phyloP scores from a whole-genome alignment of 805 yeast species.

The Starmerella floris region DNA sequence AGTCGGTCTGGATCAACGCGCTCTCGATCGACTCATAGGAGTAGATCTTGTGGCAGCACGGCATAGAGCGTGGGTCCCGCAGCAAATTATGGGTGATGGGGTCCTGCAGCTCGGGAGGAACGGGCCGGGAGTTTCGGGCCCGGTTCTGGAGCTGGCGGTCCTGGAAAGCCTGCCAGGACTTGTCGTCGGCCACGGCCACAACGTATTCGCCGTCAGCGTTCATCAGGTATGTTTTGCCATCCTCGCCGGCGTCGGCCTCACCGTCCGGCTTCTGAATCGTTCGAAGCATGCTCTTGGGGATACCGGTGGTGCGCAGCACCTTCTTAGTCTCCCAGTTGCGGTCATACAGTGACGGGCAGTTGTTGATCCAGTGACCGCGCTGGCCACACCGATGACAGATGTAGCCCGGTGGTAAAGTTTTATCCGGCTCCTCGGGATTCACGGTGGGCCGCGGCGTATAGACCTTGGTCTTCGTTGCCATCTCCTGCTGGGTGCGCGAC shows the following conservation, averaged over 20 bases:
- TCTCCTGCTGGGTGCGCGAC: conserved; percentile 84
- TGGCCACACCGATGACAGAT: conserved; percentile 95
- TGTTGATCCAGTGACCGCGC: conserved; percentile 88
- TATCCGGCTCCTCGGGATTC: conserved; percentile 39
- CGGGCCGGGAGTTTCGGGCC: conserved; percentile 36
- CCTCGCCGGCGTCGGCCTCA: conserved; percentile 41
- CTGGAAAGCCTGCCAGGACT: conserved; percentile 80
- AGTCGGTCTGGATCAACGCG: conserved; percentile 63
- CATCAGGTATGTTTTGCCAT: conserved; percentile 53
- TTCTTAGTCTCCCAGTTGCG: conserved; percentile 89
- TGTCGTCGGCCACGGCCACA: conserved; percentile 85
- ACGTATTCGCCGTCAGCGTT: conserved; percentile 94
- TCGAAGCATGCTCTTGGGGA: conserved; percentile 82
- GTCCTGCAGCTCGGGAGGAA: conserved; percentile 48
- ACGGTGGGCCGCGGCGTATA: conserved; percentile 25
- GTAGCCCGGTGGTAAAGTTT: conserved; percentile 79
- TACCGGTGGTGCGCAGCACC: conserved; percentile 89
- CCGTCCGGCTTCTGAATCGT: conserved; percentile 71
- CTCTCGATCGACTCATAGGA: conserved; percentile 54
- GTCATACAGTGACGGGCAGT: conserved; percentile 88
- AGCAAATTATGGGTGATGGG: conserved; percentile 56
- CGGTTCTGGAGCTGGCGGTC: conserved; percentile 40
- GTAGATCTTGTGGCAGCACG: conserved; percentile 55
- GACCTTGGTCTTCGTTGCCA: conserved; percentile 75
- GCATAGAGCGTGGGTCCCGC: conserved; percentile 63